phyloP scores from a whole-genome alignment of 1,284 basidiomycete species.

The Ustanciosporium gigantosporum region DNA sequence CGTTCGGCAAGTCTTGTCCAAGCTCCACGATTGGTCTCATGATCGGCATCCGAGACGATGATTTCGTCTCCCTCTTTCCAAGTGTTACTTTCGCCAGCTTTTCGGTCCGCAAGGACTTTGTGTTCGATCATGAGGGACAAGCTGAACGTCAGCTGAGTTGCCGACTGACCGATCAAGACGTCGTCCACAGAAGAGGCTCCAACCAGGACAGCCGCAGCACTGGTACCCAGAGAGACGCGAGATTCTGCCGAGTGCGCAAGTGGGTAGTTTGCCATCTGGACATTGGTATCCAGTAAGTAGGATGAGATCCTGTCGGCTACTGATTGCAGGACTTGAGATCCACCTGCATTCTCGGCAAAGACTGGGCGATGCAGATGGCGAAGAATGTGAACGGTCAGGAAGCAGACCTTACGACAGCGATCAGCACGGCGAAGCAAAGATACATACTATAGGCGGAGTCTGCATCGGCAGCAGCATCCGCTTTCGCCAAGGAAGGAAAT shows the following conservation, averaged over 20 bases:
- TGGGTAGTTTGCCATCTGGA: conserved; percentile 71
- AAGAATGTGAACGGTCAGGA: too few species aligned
- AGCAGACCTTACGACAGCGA: too few species aligned
- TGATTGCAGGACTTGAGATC: conserved; percentile 67
- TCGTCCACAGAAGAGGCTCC: conserved; percentile 70
- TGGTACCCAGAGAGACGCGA: conserved; percentile 67
- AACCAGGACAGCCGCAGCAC: conserved; percentile 68
- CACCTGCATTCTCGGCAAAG: conserved; percentile 78
- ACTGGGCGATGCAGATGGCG: conserved; percentile 51
- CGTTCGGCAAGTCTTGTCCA: conserved; percentile 77
- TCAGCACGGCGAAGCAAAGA: too few species aligned
- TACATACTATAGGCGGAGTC: too few species aligned
- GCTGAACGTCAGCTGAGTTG: conserved; percentile 28
- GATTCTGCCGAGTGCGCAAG: conserved; percentile 67
- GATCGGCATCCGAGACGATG: conserved; percentile 72
- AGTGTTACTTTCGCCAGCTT: conserved; percentile 67
- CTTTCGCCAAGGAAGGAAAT: not conserved
- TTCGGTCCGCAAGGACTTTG: conserved; percentile 2
- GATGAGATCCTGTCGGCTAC: conserved; percentile 69
- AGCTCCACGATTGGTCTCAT: conserved; percentile 79
- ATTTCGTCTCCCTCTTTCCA: conserved; percentile 72
- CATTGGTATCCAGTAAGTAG: conserved; percentile 73
- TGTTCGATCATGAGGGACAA: conserved; percentile 32
- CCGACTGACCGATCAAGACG: conserved; percentile 68
- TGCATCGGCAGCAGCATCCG: not conserved